A percentile compares a stretch with the other conserved stretches of the same genome.
Conservation (phyloP, 2,329 filamentous ascomycete species). For the Cladosporium velox region DNA sequence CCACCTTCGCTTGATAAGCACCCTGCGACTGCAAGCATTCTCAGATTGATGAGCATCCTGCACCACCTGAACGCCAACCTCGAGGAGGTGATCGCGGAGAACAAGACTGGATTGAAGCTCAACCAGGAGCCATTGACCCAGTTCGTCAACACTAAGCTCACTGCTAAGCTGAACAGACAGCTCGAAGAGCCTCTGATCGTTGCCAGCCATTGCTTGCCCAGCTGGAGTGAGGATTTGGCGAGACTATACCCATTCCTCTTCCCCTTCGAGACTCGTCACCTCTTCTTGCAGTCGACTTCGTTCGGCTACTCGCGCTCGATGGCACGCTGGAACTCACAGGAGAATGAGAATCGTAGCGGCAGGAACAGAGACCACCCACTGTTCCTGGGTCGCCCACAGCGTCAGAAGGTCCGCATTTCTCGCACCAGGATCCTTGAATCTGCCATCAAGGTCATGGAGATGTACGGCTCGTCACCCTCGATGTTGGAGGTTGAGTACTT, state of each 20-base stretch:
- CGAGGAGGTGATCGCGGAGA: constrained; percentile 83
- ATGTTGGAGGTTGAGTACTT: constrained; percentile 98
- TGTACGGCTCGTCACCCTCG: constrained; percentile 95
- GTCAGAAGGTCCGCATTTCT: constrained; percentile 97
- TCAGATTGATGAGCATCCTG: constrained; percentile 83
- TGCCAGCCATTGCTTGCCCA: constrained; percentile 91
- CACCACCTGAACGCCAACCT: constrained; percentile 92
- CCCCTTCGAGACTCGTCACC: constrained; percentile 93
- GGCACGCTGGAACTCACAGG: constrained; percentile 82
- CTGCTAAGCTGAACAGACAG: constrained; percentile 94
- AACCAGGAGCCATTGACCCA: constrained; percentile 84
- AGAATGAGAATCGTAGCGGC: constrained; percentile 79
- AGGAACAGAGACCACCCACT: constrained; percentile 84
- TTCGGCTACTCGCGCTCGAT: constrained; percentile 98
- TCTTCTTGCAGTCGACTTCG: constrained; percentile 96
- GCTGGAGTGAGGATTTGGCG: constrained; percentile 93
- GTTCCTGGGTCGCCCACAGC: constrained; percentile 85
- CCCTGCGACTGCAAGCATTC: constrained; percentile 80
- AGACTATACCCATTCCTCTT: constrained; percentile 95
- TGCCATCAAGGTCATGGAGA: constrained; percentile 96
- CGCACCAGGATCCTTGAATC: constrained; percentile 93
- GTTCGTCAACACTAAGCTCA: constrained; percentile 98
- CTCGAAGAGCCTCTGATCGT: constrained; percentile 96
- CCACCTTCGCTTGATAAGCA: constrained; percentile 81
- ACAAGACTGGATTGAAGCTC: constrained; percentile 68